These are phyloP conservation scores for Globisporangium heterothallicum DNA, from an alignment of 352 stramenopile genomes.

Conservation along the genomic window DNA sequence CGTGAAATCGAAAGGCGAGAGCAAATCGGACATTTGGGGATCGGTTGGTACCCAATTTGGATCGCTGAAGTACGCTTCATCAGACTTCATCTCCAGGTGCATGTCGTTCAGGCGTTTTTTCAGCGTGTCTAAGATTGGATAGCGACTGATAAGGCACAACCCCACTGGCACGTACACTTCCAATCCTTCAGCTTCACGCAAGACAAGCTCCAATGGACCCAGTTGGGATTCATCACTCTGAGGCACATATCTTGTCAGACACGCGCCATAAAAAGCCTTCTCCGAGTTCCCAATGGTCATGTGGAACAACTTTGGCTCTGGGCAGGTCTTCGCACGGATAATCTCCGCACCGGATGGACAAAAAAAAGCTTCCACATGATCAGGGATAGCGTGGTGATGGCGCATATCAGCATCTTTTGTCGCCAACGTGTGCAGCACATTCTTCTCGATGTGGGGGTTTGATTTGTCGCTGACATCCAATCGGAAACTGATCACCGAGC, in stretches of 20 bases:
- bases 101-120: conserved; percentile 64
- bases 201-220: conserved; percentile 64
- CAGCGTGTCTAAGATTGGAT: conserved; percentile 76
- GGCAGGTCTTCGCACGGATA: conserved; percentile 47
- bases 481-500: conserved; percentile 64
- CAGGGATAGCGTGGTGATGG: conserved; percentile 73
- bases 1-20: conserved; percentile 63
- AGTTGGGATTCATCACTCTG: conserved; percentile 62
- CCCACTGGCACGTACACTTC: conserved; percentile 72
- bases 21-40: conserved; percentile 51
- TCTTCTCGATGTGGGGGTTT: conserved; percentile 51
- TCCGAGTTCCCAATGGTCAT: conserved; percentile 81
- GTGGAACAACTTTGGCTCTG: conserved; percentile 68
- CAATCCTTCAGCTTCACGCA: conserved; percentile 77
- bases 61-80: conserved; percentile 48
- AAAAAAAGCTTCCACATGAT: conserved; percentile 83
- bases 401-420: conserved; percentile 54
- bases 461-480: conserved; percentile 57
- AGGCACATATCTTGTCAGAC: conserved; percentile 74
- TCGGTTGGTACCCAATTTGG: conserved; percentile 51
- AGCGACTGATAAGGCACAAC: conserved; percentile 78
- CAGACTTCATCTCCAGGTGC: conserved; percentile 50
- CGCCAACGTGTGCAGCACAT: conserved; percentile 68
- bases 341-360: conserved; percentile 54
- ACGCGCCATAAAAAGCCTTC: conserved; percentile 77